These are phyloP conservation scores for Mortierella hygrophila DNA, from an alignment of 192 early-diverging fungal genomes.

Conservation along the genomic window DNA sequence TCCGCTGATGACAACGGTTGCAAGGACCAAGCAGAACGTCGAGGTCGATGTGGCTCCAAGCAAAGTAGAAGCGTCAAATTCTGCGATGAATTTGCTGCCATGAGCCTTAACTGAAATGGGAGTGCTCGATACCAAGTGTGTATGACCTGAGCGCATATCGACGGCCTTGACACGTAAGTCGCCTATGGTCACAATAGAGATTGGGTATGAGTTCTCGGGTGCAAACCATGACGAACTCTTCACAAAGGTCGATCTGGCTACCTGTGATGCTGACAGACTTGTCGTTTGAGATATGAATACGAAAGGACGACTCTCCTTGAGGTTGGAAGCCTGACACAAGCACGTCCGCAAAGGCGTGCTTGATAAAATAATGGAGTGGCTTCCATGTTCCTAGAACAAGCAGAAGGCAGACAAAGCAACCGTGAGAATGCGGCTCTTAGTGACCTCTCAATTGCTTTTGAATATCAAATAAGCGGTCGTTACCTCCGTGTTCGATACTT, in stretches of 20 bases:
- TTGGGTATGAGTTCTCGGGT: background rate
- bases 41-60: background rate
- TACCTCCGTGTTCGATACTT: constrained; percentile 46
- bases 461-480: background rate
- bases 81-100: background rate
- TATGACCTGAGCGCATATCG: background rate
- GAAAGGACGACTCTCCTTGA: background rate
- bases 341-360: constrained; percentile 27
- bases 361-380: constrained; percentile 38
- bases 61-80: background rate
- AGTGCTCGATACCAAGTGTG: background rate
- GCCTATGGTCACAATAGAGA: background rate
- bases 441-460: background rate
- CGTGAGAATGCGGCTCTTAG: background rate
- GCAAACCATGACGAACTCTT: background rate
- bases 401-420: background rate
- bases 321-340: constrained; percentile 33
- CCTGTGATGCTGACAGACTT: background rate
- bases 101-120: constrained; percentile 8
- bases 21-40: background rate
- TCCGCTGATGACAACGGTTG: background rate
- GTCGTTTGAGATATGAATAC: constrained; percentile 27
- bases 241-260: background rate
- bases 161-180: background rate
- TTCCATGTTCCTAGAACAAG: constrained; percentile 37